Conservation (phyloP, 139 green algal species). For the Nannochloris sp. region DNA sequence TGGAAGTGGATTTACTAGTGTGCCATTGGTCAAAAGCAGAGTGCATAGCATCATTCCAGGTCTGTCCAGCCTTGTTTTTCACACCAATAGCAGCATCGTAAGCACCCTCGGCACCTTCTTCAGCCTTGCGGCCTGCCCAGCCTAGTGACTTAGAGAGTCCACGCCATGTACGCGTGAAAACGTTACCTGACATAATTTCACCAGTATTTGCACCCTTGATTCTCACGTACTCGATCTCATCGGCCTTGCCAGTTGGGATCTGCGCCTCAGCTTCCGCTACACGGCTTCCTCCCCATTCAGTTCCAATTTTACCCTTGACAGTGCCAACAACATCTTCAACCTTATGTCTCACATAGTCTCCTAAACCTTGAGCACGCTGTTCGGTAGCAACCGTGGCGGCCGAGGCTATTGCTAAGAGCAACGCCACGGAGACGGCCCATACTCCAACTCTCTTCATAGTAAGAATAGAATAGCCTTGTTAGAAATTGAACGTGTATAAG, state of each 20-base stretch:
- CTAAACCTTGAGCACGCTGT: constrained; percentile 8
- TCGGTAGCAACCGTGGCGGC: constrained; percentile 1
- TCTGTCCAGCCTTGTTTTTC: constrained; percentile 19
- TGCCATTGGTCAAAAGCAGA: constrained; percentile 1
- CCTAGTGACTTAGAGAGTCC: background rate
- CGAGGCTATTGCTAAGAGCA: background rate
- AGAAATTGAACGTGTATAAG: too few relatives aligned
- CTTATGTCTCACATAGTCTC: constrained; percentile 14
- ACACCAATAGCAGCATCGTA: constrained; percentile 15
- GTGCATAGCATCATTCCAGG: constrained; percentile 18
- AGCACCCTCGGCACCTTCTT: background rate
- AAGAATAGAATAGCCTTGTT: too few relatives aligned
- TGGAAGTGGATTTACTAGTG: background rate
- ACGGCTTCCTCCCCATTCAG: constrained; percentile 17
- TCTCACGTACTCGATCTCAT: constrained; percentile 27
- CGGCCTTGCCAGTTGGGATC: background rate
- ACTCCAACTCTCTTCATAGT: too few relatives aligned
- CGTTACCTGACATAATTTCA: background rate
- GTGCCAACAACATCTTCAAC: background rate
- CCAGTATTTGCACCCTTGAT: background rate
- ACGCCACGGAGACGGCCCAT: background rate
- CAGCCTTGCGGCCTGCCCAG: background rate
- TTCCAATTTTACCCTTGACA: constrained; percentile 22
- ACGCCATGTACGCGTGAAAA: background rate
- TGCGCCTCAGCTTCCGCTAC: constrained; percentile 15